These are phyloP conservation scores for Pseudocercospora pini-densiflorae DNA, from an alignment of 2,329 filamentous ascomycete species.

Conservation along the genomic window DNA sequence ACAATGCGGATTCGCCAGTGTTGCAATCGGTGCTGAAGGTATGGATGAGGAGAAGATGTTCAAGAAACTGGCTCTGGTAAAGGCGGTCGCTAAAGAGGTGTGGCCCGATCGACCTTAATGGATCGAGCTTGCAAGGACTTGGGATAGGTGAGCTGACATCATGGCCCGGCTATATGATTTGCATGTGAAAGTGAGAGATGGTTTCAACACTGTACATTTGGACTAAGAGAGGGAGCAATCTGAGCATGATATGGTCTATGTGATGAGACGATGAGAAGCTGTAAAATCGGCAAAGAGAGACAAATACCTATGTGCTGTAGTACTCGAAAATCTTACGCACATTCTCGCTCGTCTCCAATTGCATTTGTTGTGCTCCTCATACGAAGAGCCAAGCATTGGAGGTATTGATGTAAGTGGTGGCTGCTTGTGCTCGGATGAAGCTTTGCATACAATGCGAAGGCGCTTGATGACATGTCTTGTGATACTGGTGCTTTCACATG, in stretches of 20 bases:
- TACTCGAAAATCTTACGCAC: neutral
- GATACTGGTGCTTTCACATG: too few species aligned
- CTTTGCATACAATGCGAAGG: too few species aligned
- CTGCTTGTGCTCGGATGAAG: too few species aligned
- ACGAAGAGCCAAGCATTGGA: too few species aligned
- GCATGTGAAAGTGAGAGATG: constrained; percentile 9
- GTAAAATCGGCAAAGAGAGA: neutral
- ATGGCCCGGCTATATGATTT: neutral
- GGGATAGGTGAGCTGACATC: constrained; percentile 16
- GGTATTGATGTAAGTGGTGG: too few species aligned
- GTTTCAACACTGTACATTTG: constrained; percentile 10
- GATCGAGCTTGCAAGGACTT: constrained; percentile 6
- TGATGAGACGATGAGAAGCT: constrained; percentile 1
- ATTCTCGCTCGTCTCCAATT: neutral
- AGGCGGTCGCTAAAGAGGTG: constrained; percentile 43
- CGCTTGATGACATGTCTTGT: too few species aligned
- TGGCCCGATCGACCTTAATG: constrained; percentile 41
- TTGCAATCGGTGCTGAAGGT: constrained; percentile 43
- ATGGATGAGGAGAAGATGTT: constrained; percentile 47
- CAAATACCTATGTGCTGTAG: neutral
- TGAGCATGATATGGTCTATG: neutral
- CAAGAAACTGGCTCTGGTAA: constrained; percentile 42
- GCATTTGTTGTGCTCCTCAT: neutral
- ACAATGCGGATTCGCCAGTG: constrained; percentile 45
- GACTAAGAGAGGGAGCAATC: neutral